Percentiles rank a stretch among this genome's conserved stretches.
phyloP scores from a whole-genome alignment of 345 rosid genomes.

The Arabidopsis suecica region DNA sequence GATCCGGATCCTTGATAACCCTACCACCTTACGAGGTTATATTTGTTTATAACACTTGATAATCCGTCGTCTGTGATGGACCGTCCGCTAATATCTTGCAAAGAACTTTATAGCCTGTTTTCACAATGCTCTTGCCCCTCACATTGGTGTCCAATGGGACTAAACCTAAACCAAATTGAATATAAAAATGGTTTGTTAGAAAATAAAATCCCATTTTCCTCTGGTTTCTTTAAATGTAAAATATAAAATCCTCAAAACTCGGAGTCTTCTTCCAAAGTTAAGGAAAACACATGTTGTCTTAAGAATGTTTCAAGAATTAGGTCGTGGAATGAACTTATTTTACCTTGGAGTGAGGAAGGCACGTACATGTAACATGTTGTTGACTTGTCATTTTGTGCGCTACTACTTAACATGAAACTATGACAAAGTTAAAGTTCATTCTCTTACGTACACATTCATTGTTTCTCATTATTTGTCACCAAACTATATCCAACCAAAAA shows the following conservation, averaged over 20 bases:
- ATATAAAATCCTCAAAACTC: slow-evolving; percentile 2
- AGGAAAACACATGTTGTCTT: slow-evolving; percentile 1
- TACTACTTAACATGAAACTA: slow-evolving; percentile 18
- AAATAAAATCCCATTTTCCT: background rate
- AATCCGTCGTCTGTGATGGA: background rate
- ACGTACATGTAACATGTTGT: slow-evolving; percentile 2
- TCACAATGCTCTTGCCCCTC: background rate
- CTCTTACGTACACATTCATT: slow-evolving; percentile 14
- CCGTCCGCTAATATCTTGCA: background rate
- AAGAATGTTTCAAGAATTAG: slow-evolving; percentile 20
- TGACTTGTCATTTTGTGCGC: slow-evolving; percentile 22
- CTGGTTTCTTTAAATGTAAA: background rate
- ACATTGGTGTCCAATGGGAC: no score
- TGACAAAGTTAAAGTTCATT: slow-evolving; percentile 20
- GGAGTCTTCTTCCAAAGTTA: slow-evolving; percentile 13
- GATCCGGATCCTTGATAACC: no score
- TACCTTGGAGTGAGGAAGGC: slow-evolving; percentile 7
- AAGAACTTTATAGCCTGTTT: background rate
- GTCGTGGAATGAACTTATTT: slow-evolving; percentile 30
- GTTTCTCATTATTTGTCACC: background rate
- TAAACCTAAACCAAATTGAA: background rate
- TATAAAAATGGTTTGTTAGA: background rate
- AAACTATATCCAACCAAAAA: slow-evolving; percentile 18
- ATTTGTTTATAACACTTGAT: no score
- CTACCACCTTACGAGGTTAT: no score